Base-by-base conservation (phyloP, 331 rosid species). In the Rosa hybrid region DNA sequence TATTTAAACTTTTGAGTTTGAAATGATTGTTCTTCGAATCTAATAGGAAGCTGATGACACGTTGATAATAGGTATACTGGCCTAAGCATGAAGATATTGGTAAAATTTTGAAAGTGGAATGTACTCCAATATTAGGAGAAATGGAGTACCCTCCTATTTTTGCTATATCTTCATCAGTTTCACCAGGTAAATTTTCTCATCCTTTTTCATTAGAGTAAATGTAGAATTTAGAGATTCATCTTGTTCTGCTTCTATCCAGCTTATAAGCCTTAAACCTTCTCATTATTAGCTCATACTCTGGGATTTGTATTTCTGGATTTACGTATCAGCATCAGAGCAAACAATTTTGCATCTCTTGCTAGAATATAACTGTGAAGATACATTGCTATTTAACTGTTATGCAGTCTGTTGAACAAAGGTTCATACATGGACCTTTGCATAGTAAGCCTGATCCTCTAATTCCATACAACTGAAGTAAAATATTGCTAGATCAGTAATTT, bases 51-150 rank as follows among this genome's bases (percentile, higher is more conserved):
- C 78, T 79, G 74, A 71, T 84, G 85, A 80, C 78, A 48, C 41
- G 23, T 63, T 67, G 54, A 25, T 77, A 74, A 65, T 87, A 96
- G 99, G 90, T 85, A 74, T 93, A 93, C 91, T 87, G 93, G 99
- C 98, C 99, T 76, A 96, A 89, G 87, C 98, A 77, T 82, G 92
- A 85, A 71, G 92, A 93, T 74, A 87, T 91, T 53, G 93, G 89
- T 41, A 91, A 86, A 86, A 50, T 93, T 60, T 86, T 96, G 89
- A 96, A 96, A 83, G 99, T 91, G 77, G 98, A 96, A 77, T 93
- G 99, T 75, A 90, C 87, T 75, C 90, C 89, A 71, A 67, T 83
- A 65, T 59, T 91, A 68, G 97, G 94, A 81, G 97, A 89, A 80
- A 86, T 71, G 3, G 86, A 87, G 78, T 96, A 90, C 83, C 93